Evolutionary conservation across 495 filamentous ascomycete species (phyloP).

Genomic region (Aspergillus sclerotiicarbonarius): DNA sequence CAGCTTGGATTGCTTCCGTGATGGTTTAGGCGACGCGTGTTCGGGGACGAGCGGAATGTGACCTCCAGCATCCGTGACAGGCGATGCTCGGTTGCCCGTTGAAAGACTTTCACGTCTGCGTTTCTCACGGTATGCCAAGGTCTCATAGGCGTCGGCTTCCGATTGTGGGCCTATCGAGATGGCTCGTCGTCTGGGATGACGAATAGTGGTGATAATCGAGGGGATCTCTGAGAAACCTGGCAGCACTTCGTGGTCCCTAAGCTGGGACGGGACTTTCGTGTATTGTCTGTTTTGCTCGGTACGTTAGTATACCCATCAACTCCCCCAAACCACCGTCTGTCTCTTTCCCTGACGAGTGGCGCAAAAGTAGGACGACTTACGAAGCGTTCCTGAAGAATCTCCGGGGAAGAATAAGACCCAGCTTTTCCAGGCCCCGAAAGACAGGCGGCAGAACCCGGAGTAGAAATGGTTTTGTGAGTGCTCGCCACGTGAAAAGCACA

Average conservation of each 20-base stretch:
- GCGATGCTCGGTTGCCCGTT: slow-evolving; percentile 26
- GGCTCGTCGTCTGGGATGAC: slow-evolving; percentile 74
- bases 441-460: slow-evolving; percentile 76
- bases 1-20: slow-evolving; percentile 42
- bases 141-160: slow-evolving; percentile 93
- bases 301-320: background rate
- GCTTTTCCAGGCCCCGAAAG: slow-evolving; percentile 79
- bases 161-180: slow-evolving; percentile 93
- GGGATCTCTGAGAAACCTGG: slow-evolving; percentile 83
- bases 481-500: slow-evolving; percentile 85
- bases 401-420: slow-evolving; percentile 74
- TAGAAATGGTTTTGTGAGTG: slow-evolving; percentile 77
- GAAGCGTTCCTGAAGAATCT: slow-evolving; percentile 87
- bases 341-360: slow-evolving; percentile 7
- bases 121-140: slow-evolving; percentile 86
- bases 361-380: slow-evolving; percentile 38
- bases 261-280: slow-evolving; percentile 71
- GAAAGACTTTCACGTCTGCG: slow-evolving; percentile 71
- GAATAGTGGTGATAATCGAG: slow-evolving; percentile 70
- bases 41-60: slow-evolving; percentile 9
- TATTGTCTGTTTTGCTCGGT: slow-evolving; percentile 60
- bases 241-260: slow-evolving; percentile 82
- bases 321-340: background rate
- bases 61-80: slow-evolving; percentile 20
- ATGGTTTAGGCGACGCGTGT: slow-evolving; percentile 13